Evolutionary conservation across 140 eudicot genomes (phyloP).

Genomic region (Erigeron philadelphicus): DNA sequence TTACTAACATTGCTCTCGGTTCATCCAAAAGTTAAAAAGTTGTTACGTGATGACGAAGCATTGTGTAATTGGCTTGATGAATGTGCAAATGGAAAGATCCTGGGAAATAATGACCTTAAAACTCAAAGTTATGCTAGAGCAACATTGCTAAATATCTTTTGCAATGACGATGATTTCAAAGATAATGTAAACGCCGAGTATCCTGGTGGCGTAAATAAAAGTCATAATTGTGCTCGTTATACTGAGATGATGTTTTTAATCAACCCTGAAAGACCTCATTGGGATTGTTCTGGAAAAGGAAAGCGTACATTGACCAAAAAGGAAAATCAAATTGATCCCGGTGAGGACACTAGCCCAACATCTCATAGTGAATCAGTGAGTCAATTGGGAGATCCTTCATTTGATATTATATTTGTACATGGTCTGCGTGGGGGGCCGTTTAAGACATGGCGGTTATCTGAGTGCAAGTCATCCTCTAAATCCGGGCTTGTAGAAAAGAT

Average conservation of each 20-base stretch:
- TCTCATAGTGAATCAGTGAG: constrained; percentile 22
- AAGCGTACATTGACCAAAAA: constrained; percentile 1
- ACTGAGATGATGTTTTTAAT: constrained; percentile 17
- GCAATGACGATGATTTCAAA: constrained; percentile 32
- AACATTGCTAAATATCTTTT: constrained; percentile 62
- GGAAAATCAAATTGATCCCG: constrained; percentile 21
- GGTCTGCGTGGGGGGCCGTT: constrained; percentile 95
- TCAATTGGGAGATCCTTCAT: constrained; percentile 13
- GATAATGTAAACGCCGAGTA: background rate
- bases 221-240: constrained; percentile 13
- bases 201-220: background rate
- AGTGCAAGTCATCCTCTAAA: constrained; percentile 89
- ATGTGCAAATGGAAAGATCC: constrained; percentile 76
- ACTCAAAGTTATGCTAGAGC: constrained; percentile 95
- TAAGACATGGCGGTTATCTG: constrained; percentile 87
- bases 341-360: constrained; percentile 28
- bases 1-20: constrained; percentile 67
- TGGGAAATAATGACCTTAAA: constrained; percentile 73
- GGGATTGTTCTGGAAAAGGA: constrained; percentile 12
- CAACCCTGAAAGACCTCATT: constrained; percentile 18
- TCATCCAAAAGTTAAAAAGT: constrained; percentile 69
- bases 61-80: constrained; percentile 90
- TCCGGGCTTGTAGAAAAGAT: constrained; percentile 97
- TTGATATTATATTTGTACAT: constrained; percentile 83
- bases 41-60: constrained; percentile 46